Conservation (phyloP, 164 flowering plant species). For the Sedum album region DNA sequence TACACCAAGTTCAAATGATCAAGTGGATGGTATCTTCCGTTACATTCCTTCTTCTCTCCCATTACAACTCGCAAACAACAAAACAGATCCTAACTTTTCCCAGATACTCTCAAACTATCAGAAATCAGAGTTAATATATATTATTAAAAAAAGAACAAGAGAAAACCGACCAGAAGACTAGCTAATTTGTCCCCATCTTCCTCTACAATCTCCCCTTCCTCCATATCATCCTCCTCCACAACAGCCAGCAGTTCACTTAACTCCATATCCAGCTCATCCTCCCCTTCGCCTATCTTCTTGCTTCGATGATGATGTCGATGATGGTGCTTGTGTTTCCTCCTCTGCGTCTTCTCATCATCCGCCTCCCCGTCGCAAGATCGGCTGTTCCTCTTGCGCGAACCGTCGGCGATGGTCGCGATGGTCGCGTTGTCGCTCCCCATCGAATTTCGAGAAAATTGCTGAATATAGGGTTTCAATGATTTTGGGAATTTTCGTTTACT, state of each 20-base stretch:
- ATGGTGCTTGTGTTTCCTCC: conserved; percentile 8
- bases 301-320: conserved; percentile 2
- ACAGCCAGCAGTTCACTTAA: not conserved
- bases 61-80: conserved; percentile 21
- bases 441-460: not conserved
- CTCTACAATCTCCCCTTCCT: conserved; percentile 94
- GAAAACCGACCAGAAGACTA: conserved; percentile 21
- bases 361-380: conserved; percentile 2
- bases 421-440: conserved; percentile 5
- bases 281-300: not conserved
- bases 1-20: not conserved
- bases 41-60: not conserved
- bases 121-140: conserved; percentile 11
- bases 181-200: conserved; percentile 35
- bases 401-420: not conserved
- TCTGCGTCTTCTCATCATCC: not conserved
- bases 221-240: conserved; percentile 46
- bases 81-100: conserved; percentile 5
- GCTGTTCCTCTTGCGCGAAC: not conserved
- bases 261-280: not conserved
- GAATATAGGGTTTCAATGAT: conserved; percentile 7
- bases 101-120: conserved; percentile 19
- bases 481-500: not conserved
- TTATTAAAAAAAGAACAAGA: conserved; percentile 3
- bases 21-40: not conserved